Base-by-base conservation (phyloP, 2,329 filamentous ascomycete genomes). In the Aspergillus fijiensis region DNA sequence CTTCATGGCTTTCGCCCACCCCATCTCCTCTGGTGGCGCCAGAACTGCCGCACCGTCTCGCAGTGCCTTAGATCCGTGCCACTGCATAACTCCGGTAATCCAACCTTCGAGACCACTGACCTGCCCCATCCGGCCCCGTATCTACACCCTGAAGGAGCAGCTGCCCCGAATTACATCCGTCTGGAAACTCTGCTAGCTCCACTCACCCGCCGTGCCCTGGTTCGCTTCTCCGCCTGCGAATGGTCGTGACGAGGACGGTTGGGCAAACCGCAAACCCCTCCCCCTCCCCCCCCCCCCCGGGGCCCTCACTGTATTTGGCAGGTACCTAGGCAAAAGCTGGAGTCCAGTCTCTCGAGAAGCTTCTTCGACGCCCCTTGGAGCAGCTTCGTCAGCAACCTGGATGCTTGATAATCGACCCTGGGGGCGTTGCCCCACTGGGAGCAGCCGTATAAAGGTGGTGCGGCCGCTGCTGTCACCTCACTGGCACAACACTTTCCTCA, bases 401-500 rank as follows among this genome's bases (percentile, higher is more conserved):
- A 9, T 52, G 51, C 51, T 53, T 53, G 39, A 42, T 53, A 53
- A 53, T 53, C 51, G 51, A 23, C 35, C 25, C 23, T 39, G 12
- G 39, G 39, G 33, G 12, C 14, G 33, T 35, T 19, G 39, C 39
- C 39, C 39, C 39, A 45, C 39, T 19, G 16, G 39, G 2, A 19
- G 14, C 35, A 29, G 35, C 16, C 14, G 27, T 53, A 53, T 52
- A 53, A 53, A 27, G 19, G 2, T 23, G 39, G 14, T 9, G 6
- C 39, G 16, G 16, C 16, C 39, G 39, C 39, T 19, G 39, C 39
- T 16, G 39, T 45, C 12, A 25, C 16, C 11, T 23, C n/a, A 21
- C n/a, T 23, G 19, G n/a, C 19, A 21, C 9, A 10, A 52, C 19
- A 27, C 4, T 10, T 2, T 5, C 33, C 10, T 4, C 10, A 51